Evolutionary conservation across 2,329 filamentous ascomycete species (phyloP).

Genomic region (Penicillium sp.): DNA sequence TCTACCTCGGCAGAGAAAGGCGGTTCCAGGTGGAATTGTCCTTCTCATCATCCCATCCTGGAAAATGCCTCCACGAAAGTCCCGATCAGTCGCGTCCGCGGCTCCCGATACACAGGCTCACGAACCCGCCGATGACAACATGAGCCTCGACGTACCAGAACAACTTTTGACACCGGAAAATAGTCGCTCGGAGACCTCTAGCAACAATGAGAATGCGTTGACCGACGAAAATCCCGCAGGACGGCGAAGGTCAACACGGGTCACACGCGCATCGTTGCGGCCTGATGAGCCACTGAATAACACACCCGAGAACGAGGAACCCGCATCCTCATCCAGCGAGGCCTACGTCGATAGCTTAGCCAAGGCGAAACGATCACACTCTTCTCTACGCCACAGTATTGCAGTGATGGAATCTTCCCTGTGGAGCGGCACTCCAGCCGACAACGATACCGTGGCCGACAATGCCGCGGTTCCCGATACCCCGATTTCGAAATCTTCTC

Average conservation of each 20-base stretch:
- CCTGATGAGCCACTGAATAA: slow-evolving; percentile 31
- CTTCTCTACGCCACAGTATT: slow-evolving; percentile 42
- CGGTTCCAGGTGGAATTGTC: slow-evolving; percentile 13
- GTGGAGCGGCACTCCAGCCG: slow-evolving; percentile 25
- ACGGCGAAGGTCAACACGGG: slow-evolving; percentile 40
- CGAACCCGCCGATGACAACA: slow-evolving; percentile 31
- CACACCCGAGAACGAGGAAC: slow-evolving; percentile 24
- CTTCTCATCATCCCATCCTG: slow-evolving; percentile 8
- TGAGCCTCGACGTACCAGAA: slow-evolving; percentile 38
- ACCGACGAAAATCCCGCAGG: slow-evolving; percentile 34
- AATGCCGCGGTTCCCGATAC: slow-evolving; percentile 35
- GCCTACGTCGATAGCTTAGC: slow-evolving; percentile 41
- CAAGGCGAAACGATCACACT: slow-evolving; percentile 35
- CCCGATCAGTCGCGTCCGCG: slow-evolving; percentile 33
- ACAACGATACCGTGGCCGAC: slow-evolving; percentile 22
- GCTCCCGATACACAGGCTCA: slow-evolving; percentile 32
- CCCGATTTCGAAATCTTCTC: slow-evolving; percentile 37
- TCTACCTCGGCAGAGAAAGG: slow-evolving; percentile 14
- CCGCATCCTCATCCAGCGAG: slow-evolving; percentile 24
- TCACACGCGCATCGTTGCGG: slow-evolving; percentile 41
- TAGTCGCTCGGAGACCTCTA: slow-evolving; percentile 46
- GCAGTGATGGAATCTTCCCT: slow-evolving; percentile 41
- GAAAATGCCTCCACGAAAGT: slow-evolving; percentile 34
- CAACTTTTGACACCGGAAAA: slow-evolving; percentile 46
- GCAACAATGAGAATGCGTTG: slow-evolving; percentile 39